These are phyloP conservation scores for Aspergillus calidoustus DNA, from an alignment of 2,329 filamentous ascomycete species.

Conservation along the genomic window DNA sequence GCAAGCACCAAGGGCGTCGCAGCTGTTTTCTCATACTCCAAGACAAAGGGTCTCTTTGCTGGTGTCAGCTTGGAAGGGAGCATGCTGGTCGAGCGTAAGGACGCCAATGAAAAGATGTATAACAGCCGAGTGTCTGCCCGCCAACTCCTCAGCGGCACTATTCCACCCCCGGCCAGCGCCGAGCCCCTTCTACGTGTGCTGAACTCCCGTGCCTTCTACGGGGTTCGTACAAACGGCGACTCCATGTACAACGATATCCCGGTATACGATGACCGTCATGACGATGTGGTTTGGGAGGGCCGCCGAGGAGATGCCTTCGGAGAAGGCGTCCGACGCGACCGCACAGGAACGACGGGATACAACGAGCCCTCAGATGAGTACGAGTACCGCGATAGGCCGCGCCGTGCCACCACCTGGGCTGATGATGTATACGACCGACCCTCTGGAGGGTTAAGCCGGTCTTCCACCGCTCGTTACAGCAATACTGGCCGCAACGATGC, in stretches of 20 bases:
- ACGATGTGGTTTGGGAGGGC: conserved; percentile 84
- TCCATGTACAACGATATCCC: conserved; percentile 92
- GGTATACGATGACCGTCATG: conserved; percentile 81
- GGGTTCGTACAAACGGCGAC: conserved; percentile 60
- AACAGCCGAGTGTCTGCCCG: conserved; percentile 78
- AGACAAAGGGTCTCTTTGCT: conserved; percentile 96
- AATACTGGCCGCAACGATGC: conserved; percentile 29
- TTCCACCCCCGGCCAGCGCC: conserved; percentile 79
- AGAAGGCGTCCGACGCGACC: conserved; percentile 63
- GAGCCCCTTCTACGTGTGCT: conserved; percentile 83
- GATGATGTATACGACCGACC: conserved; percentile 55
- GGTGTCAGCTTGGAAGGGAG: conserved; percentile 94
- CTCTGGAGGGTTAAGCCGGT: conserved; percentile 38
- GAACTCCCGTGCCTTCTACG: conserved; percentile 82
- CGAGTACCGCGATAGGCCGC: conserved; percentile 58
- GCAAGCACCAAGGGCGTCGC: conserved; percentile 88
- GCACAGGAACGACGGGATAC: conserved; percentile 51
- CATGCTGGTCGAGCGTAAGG: conserved; percentile 89
- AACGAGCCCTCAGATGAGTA: conserved; percentile 55
- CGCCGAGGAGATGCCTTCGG: conserved; percentile 71
- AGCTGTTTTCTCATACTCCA: conserved; percentile 95
- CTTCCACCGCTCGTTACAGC: conserved; percentile 37
- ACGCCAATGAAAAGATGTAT: conserved; percentile 97
- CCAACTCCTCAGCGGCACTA: conserved; percentile 77
- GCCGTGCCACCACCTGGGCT: conserved; percentile 54